Base-by-base conservation (phyloP, 768 basidiomycete species). In the Hemileccinum impolitum region DNA sequence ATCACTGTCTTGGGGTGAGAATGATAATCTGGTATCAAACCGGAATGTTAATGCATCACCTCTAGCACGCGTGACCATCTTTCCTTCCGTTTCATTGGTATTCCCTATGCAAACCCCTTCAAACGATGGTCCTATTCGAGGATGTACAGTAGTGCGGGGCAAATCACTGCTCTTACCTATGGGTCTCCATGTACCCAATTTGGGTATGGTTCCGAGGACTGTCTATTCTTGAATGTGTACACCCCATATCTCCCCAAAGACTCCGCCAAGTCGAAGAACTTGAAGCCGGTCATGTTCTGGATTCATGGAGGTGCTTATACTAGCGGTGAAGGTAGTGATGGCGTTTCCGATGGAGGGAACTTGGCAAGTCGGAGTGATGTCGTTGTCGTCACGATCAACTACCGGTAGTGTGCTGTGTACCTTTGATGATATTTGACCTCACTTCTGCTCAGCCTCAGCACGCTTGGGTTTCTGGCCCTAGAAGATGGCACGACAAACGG, bases 301-400 rank as follows among this genome's bases (percentile, higher is more conserved):
- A 78, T 79, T 28, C 75, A 79, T 39, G 76, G 77, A 3, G 76
- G 76, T 3, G 75, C 75, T 11, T 77, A 73, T 47, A 72, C 70
- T 1, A 53, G 65, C 11, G 75, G 75, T 3, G 65, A 67, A 36
- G 71, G 70, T 19, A 47, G 67, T 12, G 72, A 75, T 50, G 52
- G 68, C 1, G 68, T 69, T 3, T 76, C 67, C 53, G 74, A 75
- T 30, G 28, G 28, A 2, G 72, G 75, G 3, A 75, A 70, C 57
- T 43, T 74, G 58, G 73, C 66, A 3, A 75, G 75, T 50, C 61
- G 76, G 13, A 67, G 70, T 9, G 75, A 75, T 50, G 70, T 73
- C 38, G 68, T 75, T 37, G 52, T 69, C 49, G 61, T 75, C 55
- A 66, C 70, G 42, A 65, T 64, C 56, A 61, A 71, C 62, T 66